A percentile compares a stretch with the other conserved stretches of the same genome.
Conservation (phyloP, 306 rosid species). For the Dicorynia guianensis region DNA sequence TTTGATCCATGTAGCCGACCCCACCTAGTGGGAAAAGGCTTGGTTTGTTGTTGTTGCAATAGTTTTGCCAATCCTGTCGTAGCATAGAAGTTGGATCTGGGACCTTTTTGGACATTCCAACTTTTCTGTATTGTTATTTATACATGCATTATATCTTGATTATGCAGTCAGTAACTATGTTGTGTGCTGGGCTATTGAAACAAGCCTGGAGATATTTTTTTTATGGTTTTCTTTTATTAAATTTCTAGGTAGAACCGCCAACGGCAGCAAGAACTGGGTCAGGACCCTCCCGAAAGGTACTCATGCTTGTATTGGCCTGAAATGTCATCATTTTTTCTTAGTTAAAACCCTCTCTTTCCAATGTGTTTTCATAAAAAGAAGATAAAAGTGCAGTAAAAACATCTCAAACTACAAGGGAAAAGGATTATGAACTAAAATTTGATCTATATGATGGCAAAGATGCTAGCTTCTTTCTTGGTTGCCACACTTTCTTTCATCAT, state of each 20-base stretch:
- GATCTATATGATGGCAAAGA: not conserved
- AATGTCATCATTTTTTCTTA: conserved; percentile 34
- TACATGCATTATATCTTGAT: conserved; percentile 28
- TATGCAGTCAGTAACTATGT: conserved; percentile 23
- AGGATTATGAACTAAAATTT: not conserved
- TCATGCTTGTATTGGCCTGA: conserved; percentile 34
- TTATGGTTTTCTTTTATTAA: conserved; percentile 18
- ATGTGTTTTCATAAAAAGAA: not conserved
- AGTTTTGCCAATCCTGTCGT: conserved; percentile 23
- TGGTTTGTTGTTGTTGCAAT: too few relatives aligned
- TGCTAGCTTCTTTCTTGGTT: not conserved
- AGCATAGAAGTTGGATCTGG: conserved; percentile 10
- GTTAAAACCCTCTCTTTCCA: conserved; percentile 16
- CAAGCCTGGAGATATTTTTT: conserved; percentile 23
- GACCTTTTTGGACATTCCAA: conserved; percentile 19
- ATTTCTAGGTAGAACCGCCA: conserved; percentile 84
- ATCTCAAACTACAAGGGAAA: not conserved
- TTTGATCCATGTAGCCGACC: too few relatives aligned
- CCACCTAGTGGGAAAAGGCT: too few relatives aligned
- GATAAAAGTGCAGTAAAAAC: not conserved
- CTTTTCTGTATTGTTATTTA: not conserved
- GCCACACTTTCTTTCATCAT: not conserved
- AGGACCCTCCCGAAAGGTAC: conserved; percentile 92
- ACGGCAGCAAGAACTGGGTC: conserved; percentile 77
- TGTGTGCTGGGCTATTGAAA: conserved; percentile 35